phyloP scores from a whole-genome alignment of 306 rosid genomes.

The Mimosa pudica region DNA sequence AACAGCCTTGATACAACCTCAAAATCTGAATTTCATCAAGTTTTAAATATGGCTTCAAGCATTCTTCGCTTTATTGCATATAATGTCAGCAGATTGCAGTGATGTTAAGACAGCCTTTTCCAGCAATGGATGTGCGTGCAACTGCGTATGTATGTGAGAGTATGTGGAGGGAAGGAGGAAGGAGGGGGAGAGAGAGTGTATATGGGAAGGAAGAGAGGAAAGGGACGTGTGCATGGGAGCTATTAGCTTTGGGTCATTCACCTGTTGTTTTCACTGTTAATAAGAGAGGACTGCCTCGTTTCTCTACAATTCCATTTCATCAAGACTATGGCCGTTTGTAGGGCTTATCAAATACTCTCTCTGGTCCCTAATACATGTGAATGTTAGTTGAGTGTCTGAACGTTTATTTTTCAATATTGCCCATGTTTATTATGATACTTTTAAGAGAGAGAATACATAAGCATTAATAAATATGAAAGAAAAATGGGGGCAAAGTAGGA shows the following conservation, averaged over 20 bases:
- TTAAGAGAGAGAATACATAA: too few species aligned
- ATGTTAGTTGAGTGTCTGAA: too few species aligned
- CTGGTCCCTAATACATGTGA: too few species aligned
- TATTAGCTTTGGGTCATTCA: constrained; percentile 83
- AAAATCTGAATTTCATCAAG: neutral
- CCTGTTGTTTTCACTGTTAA: constrained; percentile 78
- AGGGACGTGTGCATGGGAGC: constrained; percentile 96
- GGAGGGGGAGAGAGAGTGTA: constrained; percentile 35
- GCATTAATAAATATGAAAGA: too few species aligned
- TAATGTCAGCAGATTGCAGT: neutral
- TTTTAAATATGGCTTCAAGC: neutral
- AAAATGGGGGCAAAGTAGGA: too few species aligned
- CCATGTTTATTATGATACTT: too few species aligned
- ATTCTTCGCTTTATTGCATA: too few species aligned
- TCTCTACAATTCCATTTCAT: constrained; percentile 73
- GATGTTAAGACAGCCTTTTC: constrained; percentile 3
- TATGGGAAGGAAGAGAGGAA: constrained; percentile 65
- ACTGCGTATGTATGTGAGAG: neutral
- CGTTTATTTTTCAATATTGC: too few species aligned
- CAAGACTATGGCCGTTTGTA: neutral
- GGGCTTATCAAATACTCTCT: constrained; percentile 1
- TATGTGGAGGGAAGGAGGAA: neutral
- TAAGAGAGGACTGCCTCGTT: constrained; percentile 57
- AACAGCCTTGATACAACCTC: neutral
- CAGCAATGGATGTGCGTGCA: constrained; percentile 33